Evolutionary conservation across 2,329 filamentous ascomycete species (phyloP), one percentile per base, ranked within the genome.

Genomic region (Curvularia lunata): DNA sequence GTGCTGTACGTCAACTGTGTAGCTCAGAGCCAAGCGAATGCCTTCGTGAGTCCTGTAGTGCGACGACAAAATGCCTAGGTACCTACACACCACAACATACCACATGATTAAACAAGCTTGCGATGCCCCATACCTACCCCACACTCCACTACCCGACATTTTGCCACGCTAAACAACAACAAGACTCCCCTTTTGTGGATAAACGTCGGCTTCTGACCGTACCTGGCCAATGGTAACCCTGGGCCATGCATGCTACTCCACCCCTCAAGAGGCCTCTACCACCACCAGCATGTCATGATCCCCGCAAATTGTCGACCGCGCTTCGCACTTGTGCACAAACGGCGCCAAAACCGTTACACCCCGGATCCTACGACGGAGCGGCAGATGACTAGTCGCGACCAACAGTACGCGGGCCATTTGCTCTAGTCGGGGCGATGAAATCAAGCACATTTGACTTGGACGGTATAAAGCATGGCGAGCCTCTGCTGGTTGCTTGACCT

Each of bases 401-500:
- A 5, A 10, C 21, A 16, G 28, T 38, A 30, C 46, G 42, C 27
- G 52, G 41, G 16, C 32, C 19, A 28, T 46, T n/a, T 21, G 21
- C 38, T 38, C 37, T 28, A 48, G n/a, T n/a, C 38, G 43, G 48
- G 28, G 48, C 34, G 5, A 54, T 21, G 48, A 13, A 19, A 32
- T 32, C 18, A 27, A 23, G 9, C 28, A 46, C 30, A 34, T 28
- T 55, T 10, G 32, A 37, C 41, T 23, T 47, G 27, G 25, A 37
- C 18, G 18, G 27, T 58, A 58, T 58, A 58, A 51, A 58, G 47
- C 52, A 55, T 58, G 47, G 56, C 52, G 32, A 50, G 37, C 21
- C 34, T 47, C 27, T 41, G 27, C 27, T 32, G 21, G 23, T 28
- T 25, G 41, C n/a, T 43, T 18, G 16, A 21, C 4, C 12, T 51